A percentile compares a stretch with the other conserved stretches of the same genome.
Evolutionary conservation across 768 basidiomycete species (phyloP).

Genomic region (Antrodiella citrinella): DNA sequence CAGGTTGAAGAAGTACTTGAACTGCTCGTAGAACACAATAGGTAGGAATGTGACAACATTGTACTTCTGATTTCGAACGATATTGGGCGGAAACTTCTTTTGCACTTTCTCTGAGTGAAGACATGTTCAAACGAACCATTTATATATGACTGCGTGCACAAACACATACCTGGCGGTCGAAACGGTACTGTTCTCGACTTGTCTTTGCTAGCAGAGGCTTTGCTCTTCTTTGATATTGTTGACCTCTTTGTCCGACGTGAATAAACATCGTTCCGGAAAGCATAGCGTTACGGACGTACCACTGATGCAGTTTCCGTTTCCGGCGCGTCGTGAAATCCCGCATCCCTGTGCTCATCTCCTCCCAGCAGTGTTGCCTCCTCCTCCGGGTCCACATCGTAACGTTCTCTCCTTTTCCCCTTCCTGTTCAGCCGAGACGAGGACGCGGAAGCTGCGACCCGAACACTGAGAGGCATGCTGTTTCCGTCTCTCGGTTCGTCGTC

Average conservation of each 20-base stretch:
- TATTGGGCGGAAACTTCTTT: slow-evolving; percentile 73
- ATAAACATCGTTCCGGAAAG: too few relatives aligned
- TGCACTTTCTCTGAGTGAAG: slow-evolving; percentile 75
- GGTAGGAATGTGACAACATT: slow-evolving; percentile 95
- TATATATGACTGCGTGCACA: too few relatives aligned
- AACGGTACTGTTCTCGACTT: slow-evolving; percentile 75
- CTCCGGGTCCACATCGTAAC: slow-evolving; percentile 56
- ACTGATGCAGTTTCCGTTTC: slow-evolving; percentile 20
- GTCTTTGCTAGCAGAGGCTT: slow-evolving; percentile 37
- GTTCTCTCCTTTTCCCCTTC: slow-evolving; percentile 40
- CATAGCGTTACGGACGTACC: not conserved
- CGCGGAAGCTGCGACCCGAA: slow-evolving; percentile 27
- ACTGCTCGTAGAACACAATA: slow-evolving; percentile 96
- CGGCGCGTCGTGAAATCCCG: slow-evolving; percentile 30
- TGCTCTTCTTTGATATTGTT: slow-evolving; percentile 18
- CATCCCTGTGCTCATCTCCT: slow-evolving; percentile 21
- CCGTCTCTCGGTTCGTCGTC: slow-evolving; percentile 16
- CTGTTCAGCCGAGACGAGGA: slow-evolving; percentile 21
- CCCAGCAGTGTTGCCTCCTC: slow-evolving; percentile 49
- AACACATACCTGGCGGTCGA: slow-evolving; percentile 64
- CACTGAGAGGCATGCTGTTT: slow-evolving; percentile 22
- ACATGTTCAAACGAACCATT: not conserved
- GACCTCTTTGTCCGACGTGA: too few relatives aligned
- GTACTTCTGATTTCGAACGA: slow-evolving; percentile 97
- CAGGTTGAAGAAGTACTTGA: slow-evolving; percentile 99